Evolutionary conservation across 2,329 filamentous ascomycete species (phyloP).

Genomic region (Fusarium palustre): DNA sequence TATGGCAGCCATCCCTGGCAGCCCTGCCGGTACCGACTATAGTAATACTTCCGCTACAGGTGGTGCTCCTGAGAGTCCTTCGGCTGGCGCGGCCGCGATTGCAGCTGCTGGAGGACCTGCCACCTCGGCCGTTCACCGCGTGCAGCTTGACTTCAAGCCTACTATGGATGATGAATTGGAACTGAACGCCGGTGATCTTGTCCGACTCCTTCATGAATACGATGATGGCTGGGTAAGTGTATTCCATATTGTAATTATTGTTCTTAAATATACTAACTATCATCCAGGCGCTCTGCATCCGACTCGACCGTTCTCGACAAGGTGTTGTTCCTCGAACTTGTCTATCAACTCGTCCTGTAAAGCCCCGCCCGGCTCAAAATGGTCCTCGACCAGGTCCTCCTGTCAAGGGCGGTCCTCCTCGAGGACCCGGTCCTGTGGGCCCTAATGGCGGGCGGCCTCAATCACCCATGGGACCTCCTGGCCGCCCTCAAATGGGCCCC

Average conservation of each 20-base stretch:
- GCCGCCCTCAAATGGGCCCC: conserved; percentile 53
- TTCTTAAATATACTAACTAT: conserved; percentile 48
- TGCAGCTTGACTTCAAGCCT: conserved; percentile 93
- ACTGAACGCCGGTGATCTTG: conserved; percentile 82
- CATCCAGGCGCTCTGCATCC: conserved; percentile 84
- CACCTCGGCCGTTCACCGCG: conserved; percentile 80
- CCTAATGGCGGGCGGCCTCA: conserved; percentile 49
- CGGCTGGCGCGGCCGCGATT: conserved; percentile 68
- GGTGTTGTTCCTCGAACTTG: conserved; percentile 95
- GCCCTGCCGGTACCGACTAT: conserved; percentile 73
- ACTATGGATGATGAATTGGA: conserved; percentile 93
- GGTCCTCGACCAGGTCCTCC: conserved; percentile 65
- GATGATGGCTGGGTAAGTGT: conserved; percentile 94
- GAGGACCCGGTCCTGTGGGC: conserved; percentile 44
- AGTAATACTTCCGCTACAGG: conserved; percentile 67
- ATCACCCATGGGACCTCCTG: conserved; percentile 52
- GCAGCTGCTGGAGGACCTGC: conserved; percentile 71
- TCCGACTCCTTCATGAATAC: conserved; percentile 92
- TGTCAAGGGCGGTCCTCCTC: conserved; percentile 55
- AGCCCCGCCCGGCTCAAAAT: conserved; percentile 74
- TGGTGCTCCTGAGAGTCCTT: conserved; percentile 56
- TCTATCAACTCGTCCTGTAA: conserved; percentile 90
- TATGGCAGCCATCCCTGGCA: conserved; percentile 60
- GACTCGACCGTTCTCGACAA: conserved; percentile 89
- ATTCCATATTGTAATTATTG: neutral